Conservation (phyloP, 1,139 yeast species). For the Ogataea hybrid region DNA sequence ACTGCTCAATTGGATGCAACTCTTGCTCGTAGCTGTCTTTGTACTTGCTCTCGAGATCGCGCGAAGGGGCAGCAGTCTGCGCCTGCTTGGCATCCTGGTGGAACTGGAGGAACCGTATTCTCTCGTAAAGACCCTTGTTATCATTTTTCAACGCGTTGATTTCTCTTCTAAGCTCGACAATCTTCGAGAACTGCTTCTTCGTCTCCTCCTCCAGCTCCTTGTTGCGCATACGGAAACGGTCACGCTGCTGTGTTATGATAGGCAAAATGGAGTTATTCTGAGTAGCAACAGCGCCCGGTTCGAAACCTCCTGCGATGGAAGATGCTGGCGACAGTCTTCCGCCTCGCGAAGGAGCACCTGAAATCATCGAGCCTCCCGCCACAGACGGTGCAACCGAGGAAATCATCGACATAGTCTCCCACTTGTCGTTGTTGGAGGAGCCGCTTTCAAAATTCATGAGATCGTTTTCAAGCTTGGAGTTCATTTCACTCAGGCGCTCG, state of each 20-base stretch:
- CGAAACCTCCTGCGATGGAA: constrained; percentile 47
- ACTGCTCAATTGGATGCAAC: constrained; percentile 80
- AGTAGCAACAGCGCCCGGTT: constrained; percentile 15
- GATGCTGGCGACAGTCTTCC: constrained; percentile 48
- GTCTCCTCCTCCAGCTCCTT: constrained; percentile 81
- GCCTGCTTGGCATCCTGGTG: constrained; percentile 32
- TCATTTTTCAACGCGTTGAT: constrained; percentile 64
- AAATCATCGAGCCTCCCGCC: constrained; percentile 18
- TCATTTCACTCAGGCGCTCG: constrained; percentile 40
- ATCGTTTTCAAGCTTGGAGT: constrained; percentile 70
- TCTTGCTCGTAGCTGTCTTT: constrained; percentile 71
- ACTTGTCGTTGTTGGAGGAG: constrained; percentile 33
- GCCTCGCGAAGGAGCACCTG: neutral
- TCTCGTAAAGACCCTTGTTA: constrained; percentile 76
- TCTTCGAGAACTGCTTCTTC: constrained; percentile 53
- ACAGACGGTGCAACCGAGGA: constrained; percentile 51
- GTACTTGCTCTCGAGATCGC: constrained; percentile 55
- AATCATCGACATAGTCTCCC: constrained; percentile 69
- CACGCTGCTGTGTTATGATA: constrained; percentile 91
- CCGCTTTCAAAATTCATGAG: constrained; percentile 52
- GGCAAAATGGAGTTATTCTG: constrained; percentile 65
- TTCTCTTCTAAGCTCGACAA: constrained; percentile 64
- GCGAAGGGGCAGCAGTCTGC: constrained; percentile 6
- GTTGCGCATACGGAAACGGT: constrained; percentile 79
- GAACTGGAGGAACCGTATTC: constrained; percentile 72